Conservation (phyloP, 129 eudicot genomes). For the Chrysanthemum seticuspe region DNA sequence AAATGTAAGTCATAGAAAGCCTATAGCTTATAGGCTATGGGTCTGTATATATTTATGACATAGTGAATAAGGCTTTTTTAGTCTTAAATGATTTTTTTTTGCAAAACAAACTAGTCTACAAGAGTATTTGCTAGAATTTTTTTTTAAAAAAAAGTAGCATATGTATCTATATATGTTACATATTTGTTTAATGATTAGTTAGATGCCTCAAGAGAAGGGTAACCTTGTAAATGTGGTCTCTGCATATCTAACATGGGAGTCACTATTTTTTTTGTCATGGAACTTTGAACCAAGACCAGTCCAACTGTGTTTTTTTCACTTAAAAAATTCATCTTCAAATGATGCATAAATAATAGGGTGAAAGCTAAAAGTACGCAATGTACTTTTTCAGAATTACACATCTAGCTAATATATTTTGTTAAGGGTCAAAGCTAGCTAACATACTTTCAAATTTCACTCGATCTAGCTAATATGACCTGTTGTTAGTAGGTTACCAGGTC, state of each 20-base stretch:
- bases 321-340: slow-evolving; percentile 9
- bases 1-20: slow-evolving; percentile 12
- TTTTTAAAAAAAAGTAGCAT: not conserved
- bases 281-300: slow-evolving; percentile 55
- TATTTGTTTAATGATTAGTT: not conserved
- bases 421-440: too few species aligned
- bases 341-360: not conserved
- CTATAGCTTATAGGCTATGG: slow-evolving; percentile 1
- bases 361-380: too few species aligned
- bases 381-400: too few species aligned
- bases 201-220: slow-evolving; percentile 5
- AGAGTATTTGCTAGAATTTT: not conserved
- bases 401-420: too few species aligned
- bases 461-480: too few species aligned
- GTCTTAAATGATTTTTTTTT: not conserved
- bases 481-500: too few species aligned
- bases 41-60: slow-evolving; percentile 13
- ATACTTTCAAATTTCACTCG: too few species aligned
- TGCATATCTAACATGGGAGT: slow-evolving; percentile 36
- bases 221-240: slow-evolving; percentile 27
- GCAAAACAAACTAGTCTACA: too few species aligned
- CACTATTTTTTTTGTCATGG: slow-evolving; percentile 42
- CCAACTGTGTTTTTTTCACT: slow-evolving; percentile 30
- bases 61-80: not conserved
- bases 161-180: too few species aligned